Base-by-base conservation (phyloP, 192 early-diverging fungal genomes). In the Fimicolochytrium jonesii region DNA sequence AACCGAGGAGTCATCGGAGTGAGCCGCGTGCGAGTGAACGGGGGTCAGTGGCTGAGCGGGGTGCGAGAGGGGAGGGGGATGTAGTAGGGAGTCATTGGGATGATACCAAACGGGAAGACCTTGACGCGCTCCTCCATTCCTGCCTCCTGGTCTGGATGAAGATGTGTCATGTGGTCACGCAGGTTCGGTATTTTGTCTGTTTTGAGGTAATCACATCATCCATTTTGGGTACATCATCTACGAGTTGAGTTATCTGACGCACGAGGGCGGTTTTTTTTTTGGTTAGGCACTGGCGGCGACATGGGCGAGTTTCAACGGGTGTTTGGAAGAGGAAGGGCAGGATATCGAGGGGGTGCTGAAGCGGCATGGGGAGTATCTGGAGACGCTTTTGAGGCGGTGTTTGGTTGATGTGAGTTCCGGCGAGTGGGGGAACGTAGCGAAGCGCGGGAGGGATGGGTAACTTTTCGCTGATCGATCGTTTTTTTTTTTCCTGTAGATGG, bases 141-240 rank as follows among this genome's bases (percentile, higher is more conserved):
- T 83, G 87, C 58, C 76, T 84, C 41, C 71, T 91, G 39, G 76
- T 83, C 11, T 83, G 87, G 66, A 80, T 78, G 17, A 84, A 94
- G 69, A 97, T 97, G 95, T 85, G 90, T 42, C 95, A 97, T 72
- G 96, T 94, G 72, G 81, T 93, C 39, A 82, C 89, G 61, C 94
- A 98, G 67, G 73, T 98, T 45, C 93, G 97, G 70, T 90, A 93
- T 68, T 96, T 92, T 67, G 86, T 92, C 28, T 75, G 90, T 39
- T 94, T 95, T 71, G 94, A 97, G 70, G 90, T 91, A 22, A 45
- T 15, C 50, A 1, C 20, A 9, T 44, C 26, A 18, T 6, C 2
- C 7, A 1, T 6, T 9, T 22, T 36, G 18, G 6, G 7, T 18
- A 17, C 13, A 3, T 6, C 52, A 15, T 59, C 6, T 31, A 6